phyloP scores from a whole-genome alignment of 2,329 filamentous ascomycete species.

The Epichloe baconii region DNA sequence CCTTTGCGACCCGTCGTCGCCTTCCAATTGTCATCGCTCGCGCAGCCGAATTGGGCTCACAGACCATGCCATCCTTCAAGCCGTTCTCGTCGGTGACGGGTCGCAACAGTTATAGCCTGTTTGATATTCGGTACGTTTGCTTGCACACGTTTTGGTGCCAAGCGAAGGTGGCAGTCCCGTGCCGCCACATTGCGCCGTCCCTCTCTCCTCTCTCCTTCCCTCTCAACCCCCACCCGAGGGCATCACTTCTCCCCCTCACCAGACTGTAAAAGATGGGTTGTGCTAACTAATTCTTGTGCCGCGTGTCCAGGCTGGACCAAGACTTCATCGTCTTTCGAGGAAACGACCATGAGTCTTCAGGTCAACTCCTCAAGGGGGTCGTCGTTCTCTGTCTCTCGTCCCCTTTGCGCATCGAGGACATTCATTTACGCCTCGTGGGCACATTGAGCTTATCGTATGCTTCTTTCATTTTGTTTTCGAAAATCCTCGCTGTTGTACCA shows the following conservation, averaged over 20 bases:
- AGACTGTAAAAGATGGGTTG: neutral
- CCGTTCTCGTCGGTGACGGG: conserved; percentile 39
- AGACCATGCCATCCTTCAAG: conserved; percentile 42
- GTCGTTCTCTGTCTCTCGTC: conserved; percentile 61
- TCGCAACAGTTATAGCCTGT: conserved; percentile 38
- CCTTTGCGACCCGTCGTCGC: neutral
- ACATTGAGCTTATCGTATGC: conserved; percentile 52
- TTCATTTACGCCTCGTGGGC: conserved; percentile 59
- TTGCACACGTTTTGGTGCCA: neutral
- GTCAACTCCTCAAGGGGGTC: conserved; percentile 59
- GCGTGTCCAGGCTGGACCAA: conserved; percentile 50
- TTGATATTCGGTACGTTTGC: conserved; percentile 41
- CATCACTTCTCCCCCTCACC: neutral
- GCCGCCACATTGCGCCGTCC: neutral
- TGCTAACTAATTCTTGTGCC: neutral
- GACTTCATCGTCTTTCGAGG: conserved; percentile 72
- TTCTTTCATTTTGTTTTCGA: neutral
- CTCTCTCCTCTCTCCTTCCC: neutral
- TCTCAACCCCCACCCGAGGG: neutral
- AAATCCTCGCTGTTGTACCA: neutral
- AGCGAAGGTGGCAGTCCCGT: neutral
- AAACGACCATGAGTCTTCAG: conserved; percentile 59
- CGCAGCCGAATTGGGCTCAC: neutral
- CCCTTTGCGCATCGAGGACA: conserved; percentile 56
- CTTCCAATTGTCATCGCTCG: neutral